Conservation (phyloP, 371 early-diverging fungal species). For the Fennellomyces sp. region DNA sequence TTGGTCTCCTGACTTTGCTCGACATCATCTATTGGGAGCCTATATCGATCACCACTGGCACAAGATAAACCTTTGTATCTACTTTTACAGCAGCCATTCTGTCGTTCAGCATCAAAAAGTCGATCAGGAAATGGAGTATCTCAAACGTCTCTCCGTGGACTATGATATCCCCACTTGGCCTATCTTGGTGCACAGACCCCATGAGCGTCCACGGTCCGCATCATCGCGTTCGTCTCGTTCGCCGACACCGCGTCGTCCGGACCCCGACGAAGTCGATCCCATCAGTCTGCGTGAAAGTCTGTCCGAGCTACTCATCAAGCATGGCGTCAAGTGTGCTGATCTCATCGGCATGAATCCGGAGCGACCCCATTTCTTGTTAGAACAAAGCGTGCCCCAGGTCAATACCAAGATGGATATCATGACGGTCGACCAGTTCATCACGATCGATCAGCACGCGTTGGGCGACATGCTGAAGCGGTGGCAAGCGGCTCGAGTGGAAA, state of each 20-base stretch:
- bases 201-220: background rate
- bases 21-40: background rate
- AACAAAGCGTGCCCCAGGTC: background rate
- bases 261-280: background rate
- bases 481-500: too few species aligned
- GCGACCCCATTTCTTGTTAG: conserved; percentile 4
- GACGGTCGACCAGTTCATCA: conserved; percentile 10
- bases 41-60: conserved; percentile 6
- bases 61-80: conserved; percentile 17
- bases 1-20: conserved; percentile 1
- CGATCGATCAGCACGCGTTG: conserved; percentile 4
- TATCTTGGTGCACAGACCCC: background rate
- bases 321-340: conserved; percentile 1
- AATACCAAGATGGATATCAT: conserved; percentile 1
- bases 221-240: too few species aligned
- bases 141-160: conserved; percentile 1
- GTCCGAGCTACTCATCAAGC: background rate
- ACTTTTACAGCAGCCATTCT: conserved; percentile 16
- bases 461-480: conserved; percentile 5
- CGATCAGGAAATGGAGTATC: conserved; percentile 11
- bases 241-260: too few species aligned
- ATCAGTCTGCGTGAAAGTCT: background rate
- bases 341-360: conserved; percentile 12
- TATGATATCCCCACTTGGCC: conserved; percentile 7
- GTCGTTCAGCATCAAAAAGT: background rate